Base-by-base conservation (phyloP, 1,284 basidiomycete genomes). In the Cystobasidium sp. region DNA sequence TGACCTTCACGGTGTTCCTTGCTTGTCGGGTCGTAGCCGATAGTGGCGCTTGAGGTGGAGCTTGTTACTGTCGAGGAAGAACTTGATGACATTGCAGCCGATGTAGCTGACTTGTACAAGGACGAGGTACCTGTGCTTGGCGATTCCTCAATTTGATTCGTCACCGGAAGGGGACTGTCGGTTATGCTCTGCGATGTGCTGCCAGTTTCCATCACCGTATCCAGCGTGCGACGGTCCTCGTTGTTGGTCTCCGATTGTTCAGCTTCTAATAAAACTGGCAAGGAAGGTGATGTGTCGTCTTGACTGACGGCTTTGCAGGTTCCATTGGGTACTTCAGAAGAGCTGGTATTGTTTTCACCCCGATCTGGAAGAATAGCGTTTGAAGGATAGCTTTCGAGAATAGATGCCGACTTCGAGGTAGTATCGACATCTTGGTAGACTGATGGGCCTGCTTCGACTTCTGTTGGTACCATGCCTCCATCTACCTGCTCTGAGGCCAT, bases 401-500 rank as follows among this genome's bases (percentile, higher is more conserved):
- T 1, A 5, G 31, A 31, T 31, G 31, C 31, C 31, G 31, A 1
- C 5, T 31, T 31, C 31, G 31, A 31, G 31, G 31, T 31, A 31
- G 31, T 31, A 31, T 31, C 31, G 31, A 31, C 31, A 31, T 31
- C 31, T 5, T 31, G 31, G 31, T 31, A 31, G 31, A 31, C 31
- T 31, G 31, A 5, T 31, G 31, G 31, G 31, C 22, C 61, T 22
- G 7, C 44, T 22, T 49, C 46, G 6, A 20, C 12, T 22, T 31
- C 43, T 9, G 12, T 22, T 6, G 44, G 7, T 12, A 1, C 12
- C 16, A 41, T 59, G 44, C 46, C 20, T 47, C n/a, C 18, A 10
- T 37, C 61, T 44, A 44, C 43, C 61, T 63, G 56, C 43, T 59
- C 37, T 6, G 56, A 41, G 56, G 56, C 61, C 61, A 63, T 63